These are phyloP conservation scores for Caloboletus inedulis DNA, from an alignment of 1,284 basidiomycete genomes.

Conservation along the genomic window DNA sequence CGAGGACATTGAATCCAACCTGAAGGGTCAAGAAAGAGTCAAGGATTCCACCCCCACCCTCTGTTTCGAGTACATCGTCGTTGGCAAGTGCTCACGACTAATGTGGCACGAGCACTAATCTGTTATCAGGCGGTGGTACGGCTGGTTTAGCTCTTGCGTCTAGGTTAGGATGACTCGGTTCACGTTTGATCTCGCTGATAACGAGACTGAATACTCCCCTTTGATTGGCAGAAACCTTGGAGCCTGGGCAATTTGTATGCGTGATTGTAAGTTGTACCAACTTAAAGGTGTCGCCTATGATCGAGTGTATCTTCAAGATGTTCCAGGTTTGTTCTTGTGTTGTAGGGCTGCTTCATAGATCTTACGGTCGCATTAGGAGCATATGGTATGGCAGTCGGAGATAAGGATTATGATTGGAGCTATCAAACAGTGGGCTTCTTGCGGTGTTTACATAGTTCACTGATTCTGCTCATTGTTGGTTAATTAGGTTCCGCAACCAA, in stretches of 20 bases:
- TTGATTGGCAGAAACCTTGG: slow-evolving; percentile 18
- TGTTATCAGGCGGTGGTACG: slow-evolving; percentile 16
- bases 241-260: slow-evolving; percentile 17
- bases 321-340: slow-evolving; percentile 15
- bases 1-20: slow-evolving; percentile 3
- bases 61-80: slow-evolving; percentile 18
- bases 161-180: slow-evolving; percentile 6
- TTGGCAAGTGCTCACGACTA: slow-evolving; percentile 7
- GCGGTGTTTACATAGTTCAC: too few species aligned
- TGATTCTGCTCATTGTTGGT: background rate
- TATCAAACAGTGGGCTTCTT: slow-evolving; percentile 14
- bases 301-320: slow-evolving; percentile 8
- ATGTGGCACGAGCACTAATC: background rate
- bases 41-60: background rate
- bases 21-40: background rate
- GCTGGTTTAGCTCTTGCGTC: slow-evolving; percentile 21
- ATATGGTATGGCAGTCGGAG: slow-evolving; percentile 6
- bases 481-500: slow-evolving; percentile 19
- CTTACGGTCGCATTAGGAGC: background rate
- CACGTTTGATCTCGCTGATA: background rate
- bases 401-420: slow-evolving; percentile 19
- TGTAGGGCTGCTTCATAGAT: background rate
- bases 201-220: background rate
- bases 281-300: background rate
- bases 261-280: slow-evolving; percentile 15